Conservation (phyloP, 1,284 basidiomycete genomes). For the Sporisorium sorghi region DNA sequence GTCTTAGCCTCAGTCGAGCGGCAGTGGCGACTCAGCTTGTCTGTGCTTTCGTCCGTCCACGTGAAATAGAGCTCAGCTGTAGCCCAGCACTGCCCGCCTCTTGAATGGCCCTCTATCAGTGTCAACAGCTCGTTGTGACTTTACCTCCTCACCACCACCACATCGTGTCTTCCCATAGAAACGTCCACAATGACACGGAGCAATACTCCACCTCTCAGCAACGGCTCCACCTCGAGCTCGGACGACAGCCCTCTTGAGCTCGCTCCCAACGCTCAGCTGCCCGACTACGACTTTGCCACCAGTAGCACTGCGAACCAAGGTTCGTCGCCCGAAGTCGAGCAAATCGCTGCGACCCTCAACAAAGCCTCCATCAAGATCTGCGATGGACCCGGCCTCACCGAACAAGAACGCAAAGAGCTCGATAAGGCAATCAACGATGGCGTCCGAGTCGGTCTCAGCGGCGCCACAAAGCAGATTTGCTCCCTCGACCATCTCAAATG, state of each 20-base stretch:
- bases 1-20: not conserved
- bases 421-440: conserved; percentile 36
- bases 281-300: conserved; percentile 22
- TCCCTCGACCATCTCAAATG: conserved; percentile 28
- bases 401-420: conserved; percentile 33
- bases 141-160: not conserved
- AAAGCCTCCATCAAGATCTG: conserved; percentile 37
- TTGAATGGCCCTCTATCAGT: too few relatives aligned
- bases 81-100: not conserved
- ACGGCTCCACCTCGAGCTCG: conserved; percentile 22
- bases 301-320: not conserved
- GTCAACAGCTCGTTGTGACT: not conserved
- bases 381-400: conserved; percentile 33
- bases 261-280: conserved; percentile 16
- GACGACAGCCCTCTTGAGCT: conserved; percentile 13
- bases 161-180: not conserved
- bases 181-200: conserved; percentile 11
- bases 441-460: conserved; percentile 27
- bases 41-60: too few relatives aligned
- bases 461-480: conserved; percentile 8
- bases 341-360: conserved; percentile 20
- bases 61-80: too few relatives aligned
- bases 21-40: conserved; percentile 1
- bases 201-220: conserved; percentile 32
- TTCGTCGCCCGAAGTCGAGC: conserved; percentile 13